Base-by-base conservation (phyloP, 1,139 yeast species). In the Pichia sp. region DNA sequence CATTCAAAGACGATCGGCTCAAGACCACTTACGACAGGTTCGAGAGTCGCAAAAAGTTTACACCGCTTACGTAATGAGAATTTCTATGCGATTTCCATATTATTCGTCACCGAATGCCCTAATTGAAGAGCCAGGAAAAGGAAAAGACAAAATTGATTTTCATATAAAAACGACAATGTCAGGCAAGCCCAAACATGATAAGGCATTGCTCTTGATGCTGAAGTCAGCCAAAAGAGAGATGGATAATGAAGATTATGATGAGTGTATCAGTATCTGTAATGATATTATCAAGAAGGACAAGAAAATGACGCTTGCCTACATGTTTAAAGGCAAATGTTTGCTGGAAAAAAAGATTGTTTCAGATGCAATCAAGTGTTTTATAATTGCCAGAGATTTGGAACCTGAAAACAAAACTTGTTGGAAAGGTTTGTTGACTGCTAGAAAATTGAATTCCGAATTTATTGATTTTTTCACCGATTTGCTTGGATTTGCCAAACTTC, bases 361-460 rank as follows among this genome's bases (percentile, higher is more conserved):
- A 1, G 64, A 70, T 3, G 82, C 95, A 0, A 57, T 67, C 2
- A 56, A 58, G 32, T 33, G 34, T 29, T 48, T 42, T 31, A 27
- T 33, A 2, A 62, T 60, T 38, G 96, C 96, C 0, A 72, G 77
- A 2, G 57, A 62, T 3, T 44, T 81, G 2, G 77, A 82, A 34
- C 77, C 81, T 0, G 66, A 67, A 1, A 77, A 80, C 45, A 51
- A 79, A 1, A 61, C 75, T 29, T 95, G 92, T 0, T 88, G 95
- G 95, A 87, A 85, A 59, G 97, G 97, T 0, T 70, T 81, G 49
- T 64, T 79, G 50, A 56, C 66, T 11, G 56, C 75, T 1, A 67
- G 67, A 3, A 67, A 65, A 45, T 56, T 59, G 5, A 57, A 57
- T n/a, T 54, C 64, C 11, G 71, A 78, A 45, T 72, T 65, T 55